A percentile compares a stretch with the other conserved stretches of the same genome.
Conservation (phyloP, 768 basidiomycete species). For the Tylopilus rubrobrunneus region DNA sequence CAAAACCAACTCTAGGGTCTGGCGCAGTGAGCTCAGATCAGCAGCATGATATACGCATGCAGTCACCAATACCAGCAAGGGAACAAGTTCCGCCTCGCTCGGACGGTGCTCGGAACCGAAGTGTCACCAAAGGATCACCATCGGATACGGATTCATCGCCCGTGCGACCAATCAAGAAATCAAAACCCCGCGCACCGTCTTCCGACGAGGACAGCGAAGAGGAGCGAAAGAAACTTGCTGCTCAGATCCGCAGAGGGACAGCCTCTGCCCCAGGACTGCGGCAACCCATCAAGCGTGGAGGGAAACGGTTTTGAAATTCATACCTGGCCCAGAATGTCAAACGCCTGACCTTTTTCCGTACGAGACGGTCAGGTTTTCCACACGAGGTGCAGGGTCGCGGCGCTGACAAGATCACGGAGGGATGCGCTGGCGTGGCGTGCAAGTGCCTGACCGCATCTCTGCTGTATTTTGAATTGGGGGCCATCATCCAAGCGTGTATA, state of each 20-base stretch:
- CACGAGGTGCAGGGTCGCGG: conserved; percentile 9
- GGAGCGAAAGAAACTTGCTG: conserved; percentile 41
- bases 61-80: conserved; percentile 21
- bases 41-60: conserved; percentile 13
- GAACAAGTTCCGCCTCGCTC: conserved; percentile 1
- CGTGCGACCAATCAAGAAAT: conserved; percentile 46
- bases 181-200: conserved; percentile 34
- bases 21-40: conserved; percentile 8
- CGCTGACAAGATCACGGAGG: conserved; percentile 1
- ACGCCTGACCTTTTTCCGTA: not conserved
- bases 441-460: conserved; percentile 6
- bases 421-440: not conserved
- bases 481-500: not conserved
- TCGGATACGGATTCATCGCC: conserved; percentile 54
- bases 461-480: not conserved
- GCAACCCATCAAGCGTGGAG: conserved; percentile 75
- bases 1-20: not conserved
- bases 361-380: not conserved
- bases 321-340: not conserved
- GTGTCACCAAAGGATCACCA: conserved; percentile 20
- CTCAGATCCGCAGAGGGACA: conserved; percentile 39
- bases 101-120: conserved; percentile 22
- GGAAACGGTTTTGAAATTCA: conserved; percentile 59
- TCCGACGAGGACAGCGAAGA: conserved; percentile 60
- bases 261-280: conserved; percentile 49